A percentile compares a stretch with the other conserved stretches of the same genome.
Evolutionary conservation across 2,329 filamentous ascomycete genomes (phyloP).

Genomic region (Madurella mycetomatis): DNA sequence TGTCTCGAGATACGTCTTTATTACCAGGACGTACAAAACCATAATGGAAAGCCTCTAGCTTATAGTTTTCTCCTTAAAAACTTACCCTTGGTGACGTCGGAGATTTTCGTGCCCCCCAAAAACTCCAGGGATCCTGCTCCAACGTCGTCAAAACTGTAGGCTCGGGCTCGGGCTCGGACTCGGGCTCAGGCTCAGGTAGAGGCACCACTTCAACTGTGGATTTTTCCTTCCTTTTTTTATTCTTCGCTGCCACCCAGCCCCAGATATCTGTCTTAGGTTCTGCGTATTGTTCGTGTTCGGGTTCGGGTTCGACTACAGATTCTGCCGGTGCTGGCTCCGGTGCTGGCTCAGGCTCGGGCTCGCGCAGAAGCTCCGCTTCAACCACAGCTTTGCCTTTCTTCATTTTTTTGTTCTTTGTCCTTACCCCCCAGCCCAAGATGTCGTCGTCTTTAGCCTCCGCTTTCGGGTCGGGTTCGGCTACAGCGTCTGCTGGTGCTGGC

Average conservation of each 20-base stretch:
- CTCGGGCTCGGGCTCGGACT: background rate
- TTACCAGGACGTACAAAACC: too few species aligned
- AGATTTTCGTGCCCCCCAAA: slow-evolving; percentile 11
- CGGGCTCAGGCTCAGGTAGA: background rate
- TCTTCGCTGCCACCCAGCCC: too few species aligned
- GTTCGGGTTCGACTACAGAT: too few species aligned
- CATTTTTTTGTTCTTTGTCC: too few species aligned
- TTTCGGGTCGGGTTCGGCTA: background rate
- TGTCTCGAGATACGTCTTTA: too few species aligned
- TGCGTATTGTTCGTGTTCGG: too few species aligned
- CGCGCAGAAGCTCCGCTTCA: background rate
- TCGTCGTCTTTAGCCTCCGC: background rate
- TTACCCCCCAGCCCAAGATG: too few species aligned
- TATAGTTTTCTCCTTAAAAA: background rate
- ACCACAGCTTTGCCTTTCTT: too few species aligned
- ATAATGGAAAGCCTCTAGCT: too few species aligned
- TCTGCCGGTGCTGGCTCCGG: background rate
- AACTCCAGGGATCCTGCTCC: slow-evolving; percentile 1
- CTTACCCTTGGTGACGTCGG: slow-evolving; percentile 6
- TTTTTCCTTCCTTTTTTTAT: slow-evolving; percentile 1
- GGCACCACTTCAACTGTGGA: too few species aligned
- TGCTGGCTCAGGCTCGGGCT: background rate
- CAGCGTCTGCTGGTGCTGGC: background rate
- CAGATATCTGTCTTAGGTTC: too few species aligned
- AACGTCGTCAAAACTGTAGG: background rate